Evolutionary conservation across 2,329 filamentous ascomycete species (phyloP).

Genomic region (Ophiostoma sp.): DNA sequence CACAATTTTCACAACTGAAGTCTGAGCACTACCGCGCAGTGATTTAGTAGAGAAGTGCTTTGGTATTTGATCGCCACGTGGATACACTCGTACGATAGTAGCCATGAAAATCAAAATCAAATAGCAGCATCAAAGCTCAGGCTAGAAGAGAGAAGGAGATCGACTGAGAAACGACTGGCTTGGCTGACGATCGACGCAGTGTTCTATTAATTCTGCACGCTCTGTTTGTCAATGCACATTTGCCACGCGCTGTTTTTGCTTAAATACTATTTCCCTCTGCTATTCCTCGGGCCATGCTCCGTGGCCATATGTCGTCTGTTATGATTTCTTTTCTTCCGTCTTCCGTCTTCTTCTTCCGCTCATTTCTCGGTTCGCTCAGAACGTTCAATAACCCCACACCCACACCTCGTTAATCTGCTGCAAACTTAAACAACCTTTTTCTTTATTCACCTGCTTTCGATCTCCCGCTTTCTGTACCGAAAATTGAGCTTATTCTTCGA

Average conservation of each 20-base stretch:
- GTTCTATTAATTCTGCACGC: not conserved
- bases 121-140: not conserved
- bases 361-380: not conserved
- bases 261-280: not conserved
- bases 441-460: not conserved
- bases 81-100: not conserved
- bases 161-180: not conserved
- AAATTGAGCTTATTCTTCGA: not conserved
- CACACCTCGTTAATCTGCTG: conserved; percentile 17
- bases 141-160: not conserved
- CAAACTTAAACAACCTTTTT: not conserved
- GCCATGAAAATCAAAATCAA: not conserved
- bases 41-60: not conserved
- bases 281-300: not conserved
- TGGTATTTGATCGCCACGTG: not conserved
- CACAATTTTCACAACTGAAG: not conserved
- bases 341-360: not conserved
- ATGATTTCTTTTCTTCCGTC: conserved; percentile 3
- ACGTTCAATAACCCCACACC: not conserved
- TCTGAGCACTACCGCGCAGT: not conserved
- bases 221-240: not conserved
- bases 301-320: conserved; percentile 9
- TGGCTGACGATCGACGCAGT: not conserved
- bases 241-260: not conserved
- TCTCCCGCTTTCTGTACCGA: not conserved